Percentiles rank a stretch among this genome's conserved stretches.
These are phyloP conservation scores for Scleroderma citrinum DNA, from an alignment of 768 basidiomycete species.

Conservation along the genomic window DNA sequence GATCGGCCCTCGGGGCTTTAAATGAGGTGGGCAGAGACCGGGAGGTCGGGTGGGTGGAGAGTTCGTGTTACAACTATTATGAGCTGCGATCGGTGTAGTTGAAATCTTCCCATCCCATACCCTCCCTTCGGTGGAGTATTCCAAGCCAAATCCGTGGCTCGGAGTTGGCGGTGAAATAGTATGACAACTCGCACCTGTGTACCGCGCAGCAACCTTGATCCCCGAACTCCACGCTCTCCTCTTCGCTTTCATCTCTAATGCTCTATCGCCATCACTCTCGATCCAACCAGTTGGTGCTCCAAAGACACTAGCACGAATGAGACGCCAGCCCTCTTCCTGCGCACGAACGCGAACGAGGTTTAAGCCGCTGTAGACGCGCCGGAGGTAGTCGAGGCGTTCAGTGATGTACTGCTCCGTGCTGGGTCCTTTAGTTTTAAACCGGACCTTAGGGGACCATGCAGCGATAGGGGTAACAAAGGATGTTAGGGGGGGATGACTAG, in stretches of 20 bases:
- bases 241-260: slow-evolving; percentile 53
- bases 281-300: slow-evolving; percentile 21
- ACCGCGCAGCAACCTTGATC: slow-evolving; percentile 33
- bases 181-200: not conserved
- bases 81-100: not conserved
- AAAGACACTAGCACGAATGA: slow-evolving; percentile 28
- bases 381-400: slow-evolving; percentile 19
- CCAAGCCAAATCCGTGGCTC: not conserved
- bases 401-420: slow-evolving; percentile 12
- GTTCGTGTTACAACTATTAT: not conserved
- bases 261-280: slow-evolving; percentile 21
- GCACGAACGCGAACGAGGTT: slow-evolving; percentile 38
- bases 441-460: slow-evolving; percentile 6
- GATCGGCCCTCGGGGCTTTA: slow-evolving; percentile 13
- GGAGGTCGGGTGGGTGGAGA: slow-evolving; percentile 10
- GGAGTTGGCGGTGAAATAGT: not conserved
- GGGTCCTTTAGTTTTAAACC: slow-evolving; percentile 1
- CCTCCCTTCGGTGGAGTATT: slow-evolving; percentile 1
- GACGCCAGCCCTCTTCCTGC: slow-evolving; percentile 33
- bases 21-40: slow-evolving; percentile 12
- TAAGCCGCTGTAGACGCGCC: slow-evolving; percentile 37
- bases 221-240: slow-evolving; percentile 65
- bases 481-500: not conserved
- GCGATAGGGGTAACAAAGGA: not conserved
- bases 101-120: slow-evolving; percentile 14